A percentile compares a stretch with the other conserved stretches of the same genome.
Conservation (phyloP, 768 basidiomycete species). For the Mycena galopus region DNA sequence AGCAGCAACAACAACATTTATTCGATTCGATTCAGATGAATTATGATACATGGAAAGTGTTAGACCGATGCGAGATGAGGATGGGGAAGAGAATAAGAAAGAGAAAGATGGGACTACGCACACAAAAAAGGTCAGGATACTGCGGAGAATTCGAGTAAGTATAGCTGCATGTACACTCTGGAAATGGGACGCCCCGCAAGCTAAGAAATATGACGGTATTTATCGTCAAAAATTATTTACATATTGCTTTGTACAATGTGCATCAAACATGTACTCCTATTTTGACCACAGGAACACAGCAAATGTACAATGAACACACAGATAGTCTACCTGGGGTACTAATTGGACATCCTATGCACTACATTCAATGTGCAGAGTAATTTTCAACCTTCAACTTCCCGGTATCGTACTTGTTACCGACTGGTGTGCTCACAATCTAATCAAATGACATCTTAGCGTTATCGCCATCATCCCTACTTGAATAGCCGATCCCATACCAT, state of each 20-base stretch:
- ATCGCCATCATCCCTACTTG: background rate
- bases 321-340: background rate
- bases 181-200: slow-evolving; percentile 18
- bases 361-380: background rate
- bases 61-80: slow-evolving; percentile 14
- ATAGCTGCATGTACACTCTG: background rate
- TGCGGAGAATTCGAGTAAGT: slow-evolving; percentile 5
- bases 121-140: slow-evolving; percentile 32
- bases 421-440: background rate
- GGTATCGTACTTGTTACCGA: slow-evolving; percentile 2
- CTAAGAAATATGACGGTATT: no score
- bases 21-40: slow-evolving; percentile 20
- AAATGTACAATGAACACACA: background rate
- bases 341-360: background rate
- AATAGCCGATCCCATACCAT: background rate
- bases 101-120: slow-evolving; percentile 36
- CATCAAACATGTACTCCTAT: background rate
- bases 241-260: background rate
- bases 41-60: slow-evolving; percentile 29
- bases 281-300: background rate
- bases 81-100: background rate
- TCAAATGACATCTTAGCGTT: background rate
- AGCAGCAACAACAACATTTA: slow-evolving; percentile 16
- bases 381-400: background rate
- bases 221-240: no score